phyloP scores from a whole-genome alignment of 2,329 filamentous ascomycete species.

The Aureobasidium lini region DNA sequence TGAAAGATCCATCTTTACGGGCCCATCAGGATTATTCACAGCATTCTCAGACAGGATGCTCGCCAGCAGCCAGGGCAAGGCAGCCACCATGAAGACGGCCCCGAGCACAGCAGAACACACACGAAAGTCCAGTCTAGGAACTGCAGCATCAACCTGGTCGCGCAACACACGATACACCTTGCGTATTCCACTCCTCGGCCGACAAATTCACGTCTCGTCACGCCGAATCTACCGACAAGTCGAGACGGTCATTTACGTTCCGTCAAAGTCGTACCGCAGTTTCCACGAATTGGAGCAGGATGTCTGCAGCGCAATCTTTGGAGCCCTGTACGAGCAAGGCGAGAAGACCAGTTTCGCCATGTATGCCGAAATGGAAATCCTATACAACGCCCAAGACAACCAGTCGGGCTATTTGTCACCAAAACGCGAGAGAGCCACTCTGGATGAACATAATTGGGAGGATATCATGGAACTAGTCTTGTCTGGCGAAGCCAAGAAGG shows the following conservation, averaged over 20 bases:
- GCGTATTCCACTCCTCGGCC: neutral
- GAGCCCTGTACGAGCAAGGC: constrained; percentile 1
- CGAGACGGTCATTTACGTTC: neutral
- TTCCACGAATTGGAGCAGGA: neutral
- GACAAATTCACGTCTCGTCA: neutral
- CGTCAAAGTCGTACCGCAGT: neutral
- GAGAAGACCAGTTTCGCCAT: neutral
- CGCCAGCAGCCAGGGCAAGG: neutral
- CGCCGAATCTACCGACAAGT: neutral
- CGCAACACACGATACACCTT: constrained; percentile 5
- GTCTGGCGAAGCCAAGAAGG: neutral
- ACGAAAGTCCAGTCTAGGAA: constrained; percentile 1
- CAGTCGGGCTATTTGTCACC: neutral
- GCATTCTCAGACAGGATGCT: constrained; percentile 13
- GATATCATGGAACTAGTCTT: neutral
- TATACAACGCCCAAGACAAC: neutral
- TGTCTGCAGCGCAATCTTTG: constrained; percentile 7
- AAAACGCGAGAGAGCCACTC: neutral
- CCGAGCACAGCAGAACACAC: neutral
- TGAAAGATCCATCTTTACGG: constrained; percentile 13
- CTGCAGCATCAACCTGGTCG: neutral
- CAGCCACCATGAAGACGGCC: constrained; percentile 6
- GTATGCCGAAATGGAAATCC: constrained; percentile 1
- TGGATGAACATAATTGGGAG: constrained; percentile 5
- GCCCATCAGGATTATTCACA: neutral